A percentile compares a stretch with the other conserved stretches of the same genome.
Conservation (phyloP, 306 rosid species). For the Abrus precatorius region DNA sequence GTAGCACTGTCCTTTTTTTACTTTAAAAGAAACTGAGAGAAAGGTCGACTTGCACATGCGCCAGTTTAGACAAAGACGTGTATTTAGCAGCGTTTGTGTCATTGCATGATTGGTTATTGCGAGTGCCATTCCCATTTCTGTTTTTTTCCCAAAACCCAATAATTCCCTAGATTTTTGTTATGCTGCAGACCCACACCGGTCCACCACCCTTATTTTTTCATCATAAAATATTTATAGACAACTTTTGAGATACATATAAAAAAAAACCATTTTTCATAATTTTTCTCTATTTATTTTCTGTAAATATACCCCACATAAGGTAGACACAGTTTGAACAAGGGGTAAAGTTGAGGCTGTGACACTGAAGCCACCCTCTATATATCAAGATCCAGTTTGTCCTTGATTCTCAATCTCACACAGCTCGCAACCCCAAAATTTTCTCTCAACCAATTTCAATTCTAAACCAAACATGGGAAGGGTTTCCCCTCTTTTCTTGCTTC, state of each 20-base stretch:
- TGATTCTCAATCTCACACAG: not conserved
- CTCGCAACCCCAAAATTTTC: not conserved
- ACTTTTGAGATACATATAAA: too few species aligned
- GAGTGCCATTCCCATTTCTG: not conserved
- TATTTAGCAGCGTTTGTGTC: not conserved
- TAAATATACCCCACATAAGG: not conserved
- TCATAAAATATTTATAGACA: too few species aligned
- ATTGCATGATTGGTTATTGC: slow-evolving; percentile 5
- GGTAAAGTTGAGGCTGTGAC: slow-evolving; percentile 7
- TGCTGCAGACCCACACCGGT: not conserved
- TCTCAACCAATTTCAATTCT: not conserved
- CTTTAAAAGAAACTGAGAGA: not conserved
- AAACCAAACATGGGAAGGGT: slow-evolving; percentile 29
- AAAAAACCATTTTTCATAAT: too few species aligned
- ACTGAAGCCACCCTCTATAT: slow-evolving; percentile 23
- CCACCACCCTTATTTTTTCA: too few species aligned
- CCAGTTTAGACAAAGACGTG: slow-evolving; percentile 13
- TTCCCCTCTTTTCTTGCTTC: not conserved
- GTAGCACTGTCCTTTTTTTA: not conserved
- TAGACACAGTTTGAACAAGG: not conserved
- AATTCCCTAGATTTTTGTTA: slow-evolving; percentile 3
- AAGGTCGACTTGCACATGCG: slow-evolving; percentile 18
- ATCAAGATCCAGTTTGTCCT: not conserved
- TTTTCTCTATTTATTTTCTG: too few species aligned
- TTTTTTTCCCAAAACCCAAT: not conserved